phyloP scores from a whole-genome alignment of 164 flowering plant species.

The Hamamelis virginiana region DNA sequence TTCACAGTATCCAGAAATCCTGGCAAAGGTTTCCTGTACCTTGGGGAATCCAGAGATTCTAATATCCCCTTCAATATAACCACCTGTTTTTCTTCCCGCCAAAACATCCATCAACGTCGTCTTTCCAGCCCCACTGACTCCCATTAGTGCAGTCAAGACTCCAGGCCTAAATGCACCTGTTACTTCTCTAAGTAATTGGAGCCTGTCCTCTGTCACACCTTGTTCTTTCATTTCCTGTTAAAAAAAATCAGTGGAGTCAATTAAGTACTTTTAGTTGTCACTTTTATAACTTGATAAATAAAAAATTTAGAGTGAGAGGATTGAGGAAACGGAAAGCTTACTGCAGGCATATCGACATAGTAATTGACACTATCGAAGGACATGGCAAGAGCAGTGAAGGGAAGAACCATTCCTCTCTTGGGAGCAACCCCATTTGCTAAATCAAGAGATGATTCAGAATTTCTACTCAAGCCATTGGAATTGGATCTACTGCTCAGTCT shows the following conservation, averaged over 20 bases:
- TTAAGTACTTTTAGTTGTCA: background rate
- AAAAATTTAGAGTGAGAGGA: background rate
- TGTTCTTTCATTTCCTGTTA: conserved; percentile 72
- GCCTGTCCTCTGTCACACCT: conserved; percentile 61
- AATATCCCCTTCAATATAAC: conserved; percentile 84
- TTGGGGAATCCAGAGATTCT: conserved; percentile 85
- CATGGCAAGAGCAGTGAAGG: conserved; percentile 83
- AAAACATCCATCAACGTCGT: conserved; percentile 86
- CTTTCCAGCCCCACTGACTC: conserved; percentile 96
- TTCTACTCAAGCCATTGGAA: conserved; percentile 35
- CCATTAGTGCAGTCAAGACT: conserved; percentile 72
- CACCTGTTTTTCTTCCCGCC: conserved; percentile 83
- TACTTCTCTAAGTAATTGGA: conserved; percentile 61
- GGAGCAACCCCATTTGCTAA: conserved; percentile 59
- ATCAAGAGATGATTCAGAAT: conserved; percentile 43
- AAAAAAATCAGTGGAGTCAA: background rate
- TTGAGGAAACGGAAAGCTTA: conserved; percentile 30
- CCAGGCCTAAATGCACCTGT: conserved; percentile 81
- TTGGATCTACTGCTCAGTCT: conserved; percentile 50
- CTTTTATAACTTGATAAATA: background rate
- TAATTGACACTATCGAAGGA: conserved; percentile 76
- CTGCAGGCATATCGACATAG: conserved; percentile 94
- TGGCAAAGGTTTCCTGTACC: conserved; percentile 91
- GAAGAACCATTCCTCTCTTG: conserved; percentile 93
- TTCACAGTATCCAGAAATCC: conserved; percentile 87